phyloP scores from a whole-genome alignment of 306 rosid species.

The Alnus glutinosa region DNA sequence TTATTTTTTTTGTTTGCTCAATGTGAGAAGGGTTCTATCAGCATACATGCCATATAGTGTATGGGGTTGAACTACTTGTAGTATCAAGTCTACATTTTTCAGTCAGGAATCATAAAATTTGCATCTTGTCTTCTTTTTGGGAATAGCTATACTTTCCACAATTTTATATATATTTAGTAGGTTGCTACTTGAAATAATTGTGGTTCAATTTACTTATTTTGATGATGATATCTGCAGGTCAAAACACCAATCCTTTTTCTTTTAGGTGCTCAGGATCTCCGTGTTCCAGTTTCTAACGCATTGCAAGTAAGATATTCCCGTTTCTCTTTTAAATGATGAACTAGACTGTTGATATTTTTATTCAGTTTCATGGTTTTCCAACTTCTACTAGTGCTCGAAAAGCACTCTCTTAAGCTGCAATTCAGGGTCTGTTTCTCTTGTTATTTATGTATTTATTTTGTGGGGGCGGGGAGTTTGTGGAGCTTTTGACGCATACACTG shows the following conservation, averaged over 20 bases:
- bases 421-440: neutral
- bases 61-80: neutral
- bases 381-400: neutral
- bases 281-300: conserved; percentile 64
- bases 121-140: conserved; percentile 5
- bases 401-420: neutral
- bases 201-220: conserved; percentile 4
- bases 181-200: conserved; percentile 16
- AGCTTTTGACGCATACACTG: neutral
- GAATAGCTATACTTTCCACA: neutral
- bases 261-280: conserved; percentile 77
- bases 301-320: conserved; percentile 57
- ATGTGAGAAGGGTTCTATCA: neutral
- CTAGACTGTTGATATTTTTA: neutral
- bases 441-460: neutral
- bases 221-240: conserved; percentile 52
- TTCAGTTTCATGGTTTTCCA: neutral
- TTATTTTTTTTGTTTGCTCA: neutral
- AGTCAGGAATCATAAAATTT: neutral
- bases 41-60: neutral
- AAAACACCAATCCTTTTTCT: conserved; percentile 80
- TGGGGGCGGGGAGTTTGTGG: neutral
- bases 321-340: neutral
- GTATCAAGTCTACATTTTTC: neutral
- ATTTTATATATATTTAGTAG: neutral